phyloP scores from a whole-genome alignment of 345 rosid genomes.

The Linum tenue region DNA sequence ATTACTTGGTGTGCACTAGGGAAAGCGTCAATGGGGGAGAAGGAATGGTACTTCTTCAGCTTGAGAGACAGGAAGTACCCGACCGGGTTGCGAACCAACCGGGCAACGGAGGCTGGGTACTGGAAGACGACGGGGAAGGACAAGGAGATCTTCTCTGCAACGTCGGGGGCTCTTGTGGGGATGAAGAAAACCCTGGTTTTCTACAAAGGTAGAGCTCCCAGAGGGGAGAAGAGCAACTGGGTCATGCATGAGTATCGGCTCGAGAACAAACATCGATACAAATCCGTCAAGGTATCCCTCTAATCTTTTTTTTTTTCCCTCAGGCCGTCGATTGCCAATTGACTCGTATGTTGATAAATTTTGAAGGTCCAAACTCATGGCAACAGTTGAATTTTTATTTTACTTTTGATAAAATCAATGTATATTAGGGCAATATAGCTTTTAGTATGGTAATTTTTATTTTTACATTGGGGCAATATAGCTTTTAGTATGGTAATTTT shows the following conservation, averaged over 20 bases:
- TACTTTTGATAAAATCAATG: too few relatives aligned
- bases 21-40: constrained; percentile 5
- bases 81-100: constrained; percentile 3
- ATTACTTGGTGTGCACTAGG: not conserved
- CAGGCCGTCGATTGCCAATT: too few relatives aligned
- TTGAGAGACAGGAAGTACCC: constrained; percentile 6
- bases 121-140: constrained; percentile 5
- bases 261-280: not conserved
- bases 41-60: constrained; percentile 6
- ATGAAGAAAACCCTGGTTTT: constrained; percentile 7
- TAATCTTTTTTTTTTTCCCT: too few relatives aligned
- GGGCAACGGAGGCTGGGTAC: constrained; percentile 4
- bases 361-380: too few relatives aligned
- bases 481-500: too few relatives aligned
- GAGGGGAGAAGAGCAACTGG: constrained; percentile 1
- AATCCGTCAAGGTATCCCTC: not conserved
- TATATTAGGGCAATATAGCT: too few relatives aligned
- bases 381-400: too few relatives aligned
- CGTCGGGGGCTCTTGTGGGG: not conserved
- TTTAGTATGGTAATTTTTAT: too few relatives aligned
- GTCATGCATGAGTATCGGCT: constrained; percentile 1
- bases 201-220: constrained; percentile 5
- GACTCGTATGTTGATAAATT: too few relatives aligned
- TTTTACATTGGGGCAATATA: too few relatives aligned
- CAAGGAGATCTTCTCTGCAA: constrained; percentile 2